Conservation (phyloP, 495 filamentous ascomycete genomes). For the Penicillium bialowiezense region DNA sequence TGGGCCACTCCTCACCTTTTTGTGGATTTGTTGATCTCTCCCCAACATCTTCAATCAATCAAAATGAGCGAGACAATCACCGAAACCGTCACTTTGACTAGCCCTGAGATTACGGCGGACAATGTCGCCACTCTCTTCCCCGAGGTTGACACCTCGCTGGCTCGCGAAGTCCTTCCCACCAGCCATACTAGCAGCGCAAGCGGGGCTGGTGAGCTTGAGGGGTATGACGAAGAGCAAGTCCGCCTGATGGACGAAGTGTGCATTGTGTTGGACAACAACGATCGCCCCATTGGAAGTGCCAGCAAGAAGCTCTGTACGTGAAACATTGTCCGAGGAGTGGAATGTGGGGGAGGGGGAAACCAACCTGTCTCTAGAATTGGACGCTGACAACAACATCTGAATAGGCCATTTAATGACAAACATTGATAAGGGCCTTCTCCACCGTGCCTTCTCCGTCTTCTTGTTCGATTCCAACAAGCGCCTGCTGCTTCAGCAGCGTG, state of each 20-base stretch:
- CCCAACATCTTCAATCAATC: neutral
- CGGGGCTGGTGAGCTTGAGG: slow-evolving; percentile 54
- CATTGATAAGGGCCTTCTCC: slow-evolving; percentile 90
- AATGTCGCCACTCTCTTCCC: slow-evolving; percentile 88
- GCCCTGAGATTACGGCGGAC: slow-evolving; percentile 67
- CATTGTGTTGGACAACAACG: slow-evolving; percentile 91
- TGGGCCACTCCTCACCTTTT: too few species aligned
- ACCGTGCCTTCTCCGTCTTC: slow-evolving; percentile 97
- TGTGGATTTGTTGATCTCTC: too few species aligned
- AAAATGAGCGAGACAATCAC: slow-evolving; percentile 52
- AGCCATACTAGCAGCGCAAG: slow-evolving; percentile 26
- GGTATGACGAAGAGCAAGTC: slow-evolving; percentile 97
- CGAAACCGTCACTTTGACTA: slow-evolving; percentile 45
- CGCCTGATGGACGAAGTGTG: slow-evolving; percentile 99
- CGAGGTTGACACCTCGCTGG: slow-evolving; percentile 87
- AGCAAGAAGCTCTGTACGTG: slow-evolving; percentile 96
- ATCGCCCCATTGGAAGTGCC: slow-evolving; percentile 90
- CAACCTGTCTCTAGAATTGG: neutral
- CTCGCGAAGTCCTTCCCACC: slow-evolving; percentile 55
- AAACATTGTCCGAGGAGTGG: slow-evolving; percentile 8
- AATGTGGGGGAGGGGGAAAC: slow-evolving; percentile 1
- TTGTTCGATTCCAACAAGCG: slow-evolving; percentile 88
- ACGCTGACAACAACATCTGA: slow-evolving; percentile 3
- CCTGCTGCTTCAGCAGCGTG: slow-evolving; percentile 92
- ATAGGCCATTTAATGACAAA: slow-evolving; percentile 97